Evolutionary conservation across 2,329 filamentous ascomycete species (phyloP).

Genomic region (Diaporthe sp.): DNA sequence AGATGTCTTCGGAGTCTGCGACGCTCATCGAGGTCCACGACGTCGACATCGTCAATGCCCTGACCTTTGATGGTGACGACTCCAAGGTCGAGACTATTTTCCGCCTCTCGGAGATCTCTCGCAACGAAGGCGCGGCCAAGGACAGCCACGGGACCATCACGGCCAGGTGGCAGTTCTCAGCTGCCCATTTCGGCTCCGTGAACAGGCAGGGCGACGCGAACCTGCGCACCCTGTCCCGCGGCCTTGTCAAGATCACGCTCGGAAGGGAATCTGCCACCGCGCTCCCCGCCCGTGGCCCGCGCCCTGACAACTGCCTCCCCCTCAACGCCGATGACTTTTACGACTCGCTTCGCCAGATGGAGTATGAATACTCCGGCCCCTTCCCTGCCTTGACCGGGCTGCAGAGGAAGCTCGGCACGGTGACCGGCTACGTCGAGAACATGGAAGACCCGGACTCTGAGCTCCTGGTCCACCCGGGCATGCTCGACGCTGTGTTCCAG

Average conservation of each 20-base stretch:
- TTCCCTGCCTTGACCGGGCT: background rate
- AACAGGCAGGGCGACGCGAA: slow-evolving; percentile 9
- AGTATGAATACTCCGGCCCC: slow-evolving; percentile 1
- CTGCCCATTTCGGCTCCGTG: background rate
- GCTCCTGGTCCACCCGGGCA: background rate
- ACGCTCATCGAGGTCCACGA: slow-evolving; percentile 1
- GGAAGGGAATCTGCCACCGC: background rate
- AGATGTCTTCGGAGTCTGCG: background rate
- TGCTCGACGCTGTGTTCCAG: slow-evolving; percentile 11
- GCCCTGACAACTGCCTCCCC: background rate
- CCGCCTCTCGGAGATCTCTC: background rate
- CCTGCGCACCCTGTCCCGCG: background rate
- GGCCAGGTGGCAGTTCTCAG: background rate
- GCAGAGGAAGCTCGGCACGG: background rate
- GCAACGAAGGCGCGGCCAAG: background rate
- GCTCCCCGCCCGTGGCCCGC: background rate
- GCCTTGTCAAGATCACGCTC: background rate
- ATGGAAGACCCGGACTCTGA: slow-evolving; percentile 1
- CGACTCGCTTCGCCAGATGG: slow-evolving; percentile 5
- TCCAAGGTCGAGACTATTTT: background rate
- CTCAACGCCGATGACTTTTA: slow-evolving; percentile 4
- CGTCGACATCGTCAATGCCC: background rate
- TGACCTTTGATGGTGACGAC: background rate
- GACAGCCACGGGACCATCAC: background rate
- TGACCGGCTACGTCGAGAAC: slow-evolving; percentile 3